Evolutionary conservation across 495 filamentous ascomycete genomes (phyloP), one percentile per base, ranked within the genome.

Genomic region (Eremomyces bilateralis): DNA sequence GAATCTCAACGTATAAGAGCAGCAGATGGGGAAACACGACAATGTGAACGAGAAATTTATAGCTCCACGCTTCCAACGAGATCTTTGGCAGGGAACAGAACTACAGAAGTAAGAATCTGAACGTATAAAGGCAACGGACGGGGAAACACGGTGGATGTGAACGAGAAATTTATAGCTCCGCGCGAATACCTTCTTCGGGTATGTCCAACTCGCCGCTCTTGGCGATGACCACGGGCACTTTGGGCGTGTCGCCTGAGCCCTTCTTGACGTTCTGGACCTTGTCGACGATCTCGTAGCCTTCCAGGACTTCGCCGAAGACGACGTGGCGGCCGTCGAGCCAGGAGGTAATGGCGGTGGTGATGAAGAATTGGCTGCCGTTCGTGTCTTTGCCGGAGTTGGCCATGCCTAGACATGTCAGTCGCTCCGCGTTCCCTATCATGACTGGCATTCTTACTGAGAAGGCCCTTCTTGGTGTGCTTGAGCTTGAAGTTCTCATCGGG

Each of bases 401-500:
- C 84, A 93, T 94, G 61, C 75, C 79, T 59, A 29, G 4, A 44
- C 25, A 10, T 27, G 13, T 31, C 16, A 27, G 11, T 16, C 1
- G 15, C 17, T 31, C 16, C 11, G 2, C 11, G 19, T 0, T 19
- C 31, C 25, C 10, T 33, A 8, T 4, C 22, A 20, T 19, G 18
- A 5, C 15, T 15, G 12, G 2, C 20, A 19, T 16, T 34, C 63
- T 42, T 69, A 66, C 68, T 73, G 37, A 76, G 57, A 33, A 65
- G 56, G 20, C 73, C 73, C 42, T 66, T 64, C 50, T 67, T 67
- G 57, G 53, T 71, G 59, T 76, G 72, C 70, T 90, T 91, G 39
- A 97, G 68, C 76, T 95, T 97, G 72, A 97, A 97, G 76, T 95
- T 97, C 77, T 97, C 88, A 58, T 97, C 88, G 34, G 67, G 49